Conservation (phyloP, 2,329 filamentous ascomycete species). For the Leptodontidium sp. region DNA sequence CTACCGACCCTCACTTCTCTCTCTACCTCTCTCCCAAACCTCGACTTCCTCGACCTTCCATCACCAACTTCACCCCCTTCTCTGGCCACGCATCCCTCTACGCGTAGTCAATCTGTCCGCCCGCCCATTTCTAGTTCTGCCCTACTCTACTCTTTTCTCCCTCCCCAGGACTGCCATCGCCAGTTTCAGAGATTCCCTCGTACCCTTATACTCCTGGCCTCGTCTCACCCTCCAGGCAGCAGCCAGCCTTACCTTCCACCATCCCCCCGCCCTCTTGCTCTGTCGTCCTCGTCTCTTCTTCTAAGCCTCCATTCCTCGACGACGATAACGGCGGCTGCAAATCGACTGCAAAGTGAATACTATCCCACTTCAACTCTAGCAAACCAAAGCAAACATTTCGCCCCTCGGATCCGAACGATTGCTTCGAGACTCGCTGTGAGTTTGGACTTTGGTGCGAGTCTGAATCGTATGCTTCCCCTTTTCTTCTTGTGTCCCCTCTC, state of each 20-base stretch:
- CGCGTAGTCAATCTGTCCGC: conserved; percentile 29
- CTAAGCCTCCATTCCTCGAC: conserved; percentile 20
- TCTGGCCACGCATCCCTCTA: conserved; percentile 32
- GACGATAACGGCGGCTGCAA: conserved; percentile 7
- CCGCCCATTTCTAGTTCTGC: background rate
- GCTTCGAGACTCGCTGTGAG: conserved; percentile 12
- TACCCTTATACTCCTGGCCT: conserved; percentile 34
- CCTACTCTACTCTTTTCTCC: conserved; percentile 10
- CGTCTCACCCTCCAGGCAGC: conserved; percentile 34
- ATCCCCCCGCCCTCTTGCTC: conserved; percentile 13
- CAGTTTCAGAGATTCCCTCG: conserved; percentile 6
- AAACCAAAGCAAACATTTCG: conserved; percentile 11
- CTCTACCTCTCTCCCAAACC: background rate
- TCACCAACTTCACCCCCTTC: conserved; percentile 19
- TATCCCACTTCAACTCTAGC: background rate
- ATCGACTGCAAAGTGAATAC: conserved; percentile 2
- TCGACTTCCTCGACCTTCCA: conserved; percentile 28
- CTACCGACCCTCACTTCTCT: background rate
- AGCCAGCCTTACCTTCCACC: conserved; percentile 33
- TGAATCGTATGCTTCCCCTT: conserved; percentile 23
- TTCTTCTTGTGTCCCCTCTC: conserved; percentile 15
- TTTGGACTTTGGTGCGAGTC: conserved; percentile 17
- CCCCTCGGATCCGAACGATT: conserved; percentile 14
- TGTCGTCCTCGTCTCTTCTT: conserved; percentile 11
- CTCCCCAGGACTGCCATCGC: conserved; percentile 4